Conservation (phyloP, 2,329 filamentous ascomycete genomes). For the Colletotrichum lindemuthianum region DNA sequence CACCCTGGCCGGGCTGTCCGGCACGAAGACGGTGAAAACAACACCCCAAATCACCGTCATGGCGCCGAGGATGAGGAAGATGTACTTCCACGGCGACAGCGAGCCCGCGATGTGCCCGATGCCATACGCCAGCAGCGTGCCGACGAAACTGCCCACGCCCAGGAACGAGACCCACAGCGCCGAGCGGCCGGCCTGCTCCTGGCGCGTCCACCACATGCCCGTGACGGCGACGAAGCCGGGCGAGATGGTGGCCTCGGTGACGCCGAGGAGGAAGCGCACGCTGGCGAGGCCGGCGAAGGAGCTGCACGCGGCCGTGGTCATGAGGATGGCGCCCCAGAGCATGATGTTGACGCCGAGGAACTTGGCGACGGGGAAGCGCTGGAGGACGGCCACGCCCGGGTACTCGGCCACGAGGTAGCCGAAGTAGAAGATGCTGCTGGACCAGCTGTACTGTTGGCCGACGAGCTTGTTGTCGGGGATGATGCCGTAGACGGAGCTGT, state of each 20-base stretch:
- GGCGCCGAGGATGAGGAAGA: constrained; percentile 48
- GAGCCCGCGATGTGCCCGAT: constrained; percentile 44
- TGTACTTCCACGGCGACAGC: constrained; percentile 46
- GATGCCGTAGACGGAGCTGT: constrained; percentile 46
- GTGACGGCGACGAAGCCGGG: constrained; percentile 50
- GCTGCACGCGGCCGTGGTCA: constrained; percentile 46
- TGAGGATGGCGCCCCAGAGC: constrained; percentile 45
- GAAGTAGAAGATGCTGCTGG: constrained; percentile 47
- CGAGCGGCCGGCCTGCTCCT: constrained; percentile 49
- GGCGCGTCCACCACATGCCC: constrained; percentile 51
- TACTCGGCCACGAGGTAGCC: constrained; percentile 46
- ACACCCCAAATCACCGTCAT: constrained; percentile 42
- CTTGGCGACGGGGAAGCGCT: constrained; percentile 42
- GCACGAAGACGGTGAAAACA: constrained; percentile 42
- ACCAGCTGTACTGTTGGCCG: constrained; percentile 45
- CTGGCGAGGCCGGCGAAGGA: constrained; percentile 46
- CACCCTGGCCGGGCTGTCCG: constrained; percentile 43
- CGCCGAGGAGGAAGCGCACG: constrained; percentile 49
- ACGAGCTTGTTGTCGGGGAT: constrained; percentile 42
- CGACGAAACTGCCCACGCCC: constrained; percentile 48
- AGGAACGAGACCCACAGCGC: constrained; percentile 51
- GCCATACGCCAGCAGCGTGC: constrained; percentile 47
- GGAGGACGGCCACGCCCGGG: constrained; percentile 44
- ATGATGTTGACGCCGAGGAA: constrained; percentile 44
- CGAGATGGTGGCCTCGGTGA: constrained; percentile 47